These are phyloP conservation scores for Panaeolus cyanescens DNA, from an alignment of 768 basidiomycete species.

Conservation along the genomic window DNA sequence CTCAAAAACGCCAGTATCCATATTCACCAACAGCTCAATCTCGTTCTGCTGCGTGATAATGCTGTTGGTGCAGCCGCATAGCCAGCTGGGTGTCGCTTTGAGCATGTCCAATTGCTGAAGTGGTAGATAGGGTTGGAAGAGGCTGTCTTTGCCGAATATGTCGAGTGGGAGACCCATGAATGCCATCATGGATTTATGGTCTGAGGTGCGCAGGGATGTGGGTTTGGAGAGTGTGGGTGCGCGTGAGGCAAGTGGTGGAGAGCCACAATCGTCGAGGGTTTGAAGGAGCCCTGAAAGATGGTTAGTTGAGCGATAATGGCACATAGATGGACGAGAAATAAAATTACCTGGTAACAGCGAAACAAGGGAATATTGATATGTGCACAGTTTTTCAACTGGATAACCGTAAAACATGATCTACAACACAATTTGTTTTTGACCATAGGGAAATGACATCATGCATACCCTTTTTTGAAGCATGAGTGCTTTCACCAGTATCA, in stretches of 20 bases:
- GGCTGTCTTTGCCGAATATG: conserved; percentile 91
- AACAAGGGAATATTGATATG: conserved; percentile 96
- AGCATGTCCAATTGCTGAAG: conserved; percentile 93
- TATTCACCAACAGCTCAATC: conserved; percentile 91
- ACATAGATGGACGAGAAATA: conserved; percentile 4
- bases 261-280: conserved; percentile 88
- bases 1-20: conserved; percentile 84
- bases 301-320: not conserved
- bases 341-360: conserved; percentile 84
- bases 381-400: conserved; percentile 94
- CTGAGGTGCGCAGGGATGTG: conserved; percentile 83
- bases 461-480: conserved; percentile 90
- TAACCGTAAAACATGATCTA: conserved; percentile 97
- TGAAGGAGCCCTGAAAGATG: conserved; percentile 74
- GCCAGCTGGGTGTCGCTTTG: conserved; percentile 77
- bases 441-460: not conserved
- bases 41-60: conserved; percentile 94
- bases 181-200: conserved; percentile 86
- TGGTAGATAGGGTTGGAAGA: conserved; percentile 98
- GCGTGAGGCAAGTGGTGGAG: conserved; percentile 74
- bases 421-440: too few species aligned
- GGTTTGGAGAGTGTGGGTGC: conserved; percentile 62
- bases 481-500: conserved; percentile 92
- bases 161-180: conserved; percentile 94
- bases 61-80: conserved; percentile 94